Evolutionary conservation across 805 yeast species (phyloP), one percentile per base, ranked within the genome.

Genomic region (Kuraishia capsulata): DNA sequence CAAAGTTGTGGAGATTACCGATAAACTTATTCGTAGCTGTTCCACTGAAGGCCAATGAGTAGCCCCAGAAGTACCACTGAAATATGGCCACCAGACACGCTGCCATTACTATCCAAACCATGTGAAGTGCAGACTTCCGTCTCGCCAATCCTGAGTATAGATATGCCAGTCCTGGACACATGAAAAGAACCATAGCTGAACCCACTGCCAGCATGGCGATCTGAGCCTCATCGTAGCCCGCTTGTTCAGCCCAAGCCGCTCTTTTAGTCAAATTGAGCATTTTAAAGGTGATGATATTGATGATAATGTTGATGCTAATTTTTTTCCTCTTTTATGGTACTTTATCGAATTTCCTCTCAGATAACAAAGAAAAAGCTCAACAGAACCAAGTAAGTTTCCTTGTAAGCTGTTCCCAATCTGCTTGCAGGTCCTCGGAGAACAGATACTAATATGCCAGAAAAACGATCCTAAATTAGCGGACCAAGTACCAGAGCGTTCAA

Each of bases 1-100:
- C 97, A 59, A 89, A 85, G 34, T 78, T 71, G 49, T 78, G 79
- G 49, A 90, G 61, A 57, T 90, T 81, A 4, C 98, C 98, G 49
- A 90, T 90, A 57, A 80, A 92, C 33, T 80, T 77, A 59, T 89
- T 88, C 25, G 80, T 65, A 2, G 96, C 87, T 0, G 83, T 73
- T n/a, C 69, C 50, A 0, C 90, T 77, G 52, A 92, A 88, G 3
- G 97, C 94, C 32, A 90, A 62, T 0, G 96, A 86, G 56, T 86
- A 89, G n/a, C 96, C 97, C 96, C 97, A 92, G 56, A 90, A 87
- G 59, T 88, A 90, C 97, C 97, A 90, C 56, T 88, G 96, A 53
- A 88, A 76, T 39, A 76, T 69, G 1, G 83, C 87, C 5, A 87
- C 76, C 45, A 81, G 69, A 4, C 84, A 77, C 4, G 87, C 73